Evolutionary conservation across 805 yeast genomes (phyloP).

Genomic region (Yarrowia porcina): DNA sequence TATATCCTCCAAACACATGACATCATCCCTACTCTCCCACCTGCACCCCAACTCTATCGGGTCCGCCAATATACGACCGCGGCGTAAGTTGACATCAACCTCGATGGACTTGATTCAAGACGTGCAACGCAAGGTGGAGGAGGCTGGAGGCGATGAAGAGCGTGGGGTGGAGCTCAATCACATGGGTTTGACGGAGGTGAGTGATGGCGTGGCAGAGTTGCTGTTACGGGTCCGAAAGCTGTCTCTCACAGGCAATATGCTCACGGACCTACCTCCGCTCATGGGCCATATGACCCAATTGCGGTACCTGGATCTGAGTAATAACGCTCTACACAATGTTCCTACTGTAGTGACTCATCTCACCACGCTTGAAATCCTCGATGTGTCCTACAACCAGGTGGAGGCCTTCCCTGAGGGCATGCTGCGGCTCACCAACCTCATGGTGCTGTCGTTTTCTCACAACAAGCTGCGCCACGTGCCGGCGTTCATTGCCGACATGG

Average conservation of each 20-base stretch:
- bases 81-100: not conserved
- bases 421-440: slow-evolving; percentile 42
- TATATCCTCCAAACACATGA: not conserved
- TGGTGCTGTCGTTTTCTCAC: slow-evolving; percentile 58
- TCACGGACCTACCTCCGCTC: slow-evolving; percentile 48
- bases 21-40: slow-evolving; percentile 1
- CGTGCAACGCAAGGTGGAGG: slow-evolving; percentile 24
- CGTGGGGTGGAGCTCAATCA: slow-evolving; percentile 41
- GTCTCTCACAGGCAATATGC: slow-evolving; percentile 51
- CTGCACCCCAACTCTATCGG: slow-evolving; percentile 12
- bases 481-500: slow-evolving; percentile 50
- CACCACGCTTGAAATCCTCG: slow-evolving; percentile 57
- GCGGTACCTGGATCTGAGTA: slow-evolving; percentile 63
- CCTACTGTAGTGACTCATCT: slow-evolving; percentile 45
- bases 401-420: slow-evolving; percentile 48
- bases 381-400: slow-evolving; percentile 57
- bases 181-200: slow-evolving; percentile 41
- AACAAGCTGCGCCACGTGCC: slow-evolving; percentile 58
- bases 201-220: slow-evolving; percentile 42
- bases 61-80: not conserved
- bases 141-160: slow-evolving; percentile 17
- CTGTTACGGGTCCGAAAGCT: slow-evolving; percentile 48
- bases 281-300: slow-evolving; percentile 45
- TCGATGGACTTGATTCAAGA: slow-evolving; percentile 14
- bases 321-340: slow-evolving; percentile 52